Evolutionary conservation across 1,284 basidiomycete genomes (phyloP).

Genomic region (Sanghuangporus baumii): DNA sequence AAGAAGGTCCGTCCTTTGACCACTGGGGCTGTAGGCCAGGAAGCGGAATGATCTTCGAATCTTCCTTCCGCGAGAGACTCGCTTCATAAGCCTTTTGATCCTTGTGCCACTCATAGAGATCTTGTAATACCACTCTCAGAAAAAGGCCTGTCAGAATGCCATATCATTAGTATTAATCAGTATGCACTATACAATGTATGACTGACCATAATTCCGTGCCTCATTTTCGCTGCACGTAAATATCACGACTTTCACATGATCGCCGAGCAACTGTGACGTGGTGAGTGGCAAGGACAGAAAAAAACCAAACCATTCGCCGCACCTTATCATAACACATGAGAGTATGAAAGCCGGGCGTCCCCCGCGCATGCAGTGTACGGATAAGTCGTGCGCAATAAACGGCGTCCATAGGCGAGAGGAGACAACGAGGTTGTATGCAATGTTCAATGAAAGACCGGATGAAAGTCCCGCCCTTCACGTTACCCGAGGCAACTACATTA

Average conservation of each 20-base stretch:
- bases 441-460: slow-evolving; percentile 75
- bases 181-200: background rate
- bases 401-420: slow-evolving; percentile 94
- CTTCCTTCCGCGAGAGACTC: slow-evolving; percentile 60
- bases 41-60: slow-evolving; percentile 56
- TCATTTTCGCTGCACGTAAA: slow-evolving; percentile 96
- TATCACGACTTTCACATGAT: slow-evolving; percentile 73
- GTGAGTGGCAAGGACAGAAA: too few species aligned
- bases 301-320: slow-evolving; percentile 13
- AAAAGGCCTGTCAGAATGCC: slow-evolving; percentile 61
- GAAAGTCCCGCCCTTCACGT: slow-evolving; percentile 40
- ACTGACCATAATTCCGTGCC: slow-evolving; percentile 86
- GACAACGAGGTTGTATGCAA: slow-evolving; percentile 88
- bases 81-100: slow-evolving; percentile 61
- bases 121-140: slow-evolving; percentile 71
- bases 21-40: slow-evolving; percentile 61
- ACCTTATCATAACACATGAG: slow-evolving; percentile 85
- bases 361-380: slow-evolving; percentile 79
- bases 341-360: slow-evolving; percentile 84
- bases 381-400: slow-evolving; percentile 92
- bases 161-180: slow-evolving; percentile 12
- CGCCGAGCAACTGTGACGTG: too few species aligned
- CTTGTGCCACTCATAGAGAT: slow-evolving; percentile 72
- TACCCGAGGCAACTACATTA: slow-evolving; percentile 2
- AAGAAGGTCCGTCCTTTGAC: slow-evolving; percentile 36